Evolutionary conservation across 2,329 filamentous ascomycete species (phyloP).

Genomic region (Epichloe sp.): DNA sequence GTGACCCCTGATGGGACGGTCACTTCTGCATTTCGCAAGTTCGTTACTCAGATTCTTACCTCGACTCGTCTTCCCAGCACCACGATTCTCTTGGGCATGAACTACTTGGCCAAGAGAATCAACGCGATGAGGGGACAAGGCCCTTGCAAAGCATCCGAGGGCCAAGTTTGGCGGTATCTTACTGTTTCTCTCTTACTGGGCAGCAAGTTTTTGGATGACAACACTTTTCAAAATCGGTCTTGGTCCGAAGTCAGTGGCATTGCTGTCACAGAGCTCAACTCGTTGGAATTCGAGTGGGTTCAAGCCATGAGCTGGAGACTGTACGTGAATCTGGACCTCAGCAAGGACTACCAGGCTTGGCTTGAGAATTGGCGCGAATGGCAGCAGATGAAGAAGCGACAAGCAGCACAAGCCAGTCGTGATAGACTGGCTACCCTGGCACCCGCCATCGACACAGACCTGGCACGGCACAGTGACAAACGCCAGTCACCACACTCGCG

Average conservation of each 20-base stretch:
- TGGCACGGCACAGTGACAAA: conserved; percentile 26
- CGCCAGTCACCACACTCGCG: conserved; percentile 25
- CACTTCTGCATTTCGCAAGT: conserved; percentile 72
- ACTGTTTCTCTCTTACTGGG: conserved; percentile 75
- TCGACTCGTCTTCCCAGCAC: conserved; percentile 83
- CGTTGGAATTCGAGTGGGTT: conserved; percentile 79
- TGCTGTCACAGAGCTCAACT: conserved; percentile 68
- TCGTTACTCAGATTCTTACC: conserved; percentile 79
- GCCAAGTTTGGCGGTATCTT: conserved; percentile 75
- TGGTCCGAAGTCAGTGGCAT: conserved; percentile 95
- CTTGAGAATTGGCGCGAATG: conserved; percentile 47
- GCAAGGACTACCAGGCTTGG: conserved; percentile 57
- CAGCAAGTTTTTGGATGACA: conserved; percentile 93
- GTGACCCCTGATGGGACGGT: conserved; percentile 40
- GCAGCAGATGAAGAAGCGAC: conserved; percentile 41
- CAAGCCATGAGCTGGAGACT: conserved; percentile 70
- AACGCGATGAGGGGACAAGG: conserved; percentile 51
- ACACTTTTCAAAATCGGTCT: conserved; percentile 93
- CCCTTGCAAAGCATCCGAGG: conserved; percentile 45
- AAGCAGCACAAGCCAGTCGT: conserved; percentile 32
- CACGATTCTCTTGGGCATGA: conserved; percentile 80
- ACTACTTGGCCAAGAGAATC: conserved; percentile 76
- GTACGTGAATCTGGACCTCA: conserved; percentile 70
- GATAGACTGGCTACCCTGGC: conserved; percentile 37
- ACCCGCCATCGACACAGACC: conserved; percentile 32